phyloP scores from a whole-genome alignment of 257 asterid genomes.

The Henckelia pumila region DNA sequence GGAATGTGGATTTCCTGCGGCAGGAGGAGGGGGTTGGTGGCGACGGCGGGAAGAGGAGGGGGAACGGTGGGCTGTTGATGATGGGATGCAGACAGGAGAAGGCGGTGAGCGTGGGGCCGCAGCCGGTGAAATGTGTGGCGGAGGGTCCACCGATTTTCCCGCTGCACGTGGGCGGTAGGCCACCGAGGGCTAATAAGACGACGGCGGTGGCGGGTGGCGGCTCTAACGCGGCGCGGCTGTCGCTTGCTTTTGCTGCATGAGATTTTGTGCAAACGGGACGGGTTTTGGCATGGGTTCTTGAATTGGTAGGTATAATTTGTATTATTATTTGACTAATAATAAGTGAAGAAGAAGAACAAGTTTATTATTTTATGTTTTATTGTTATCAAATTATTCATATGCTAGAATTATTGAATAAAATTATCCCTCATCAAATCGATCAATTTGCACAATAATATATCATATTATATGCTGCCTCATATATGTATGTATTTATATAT shows the following conservation, averaged over 20 bases:
- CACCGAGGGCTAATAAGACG: constrained; percentile 53
- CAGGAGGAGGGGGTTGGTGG: constrained; percentile 10
- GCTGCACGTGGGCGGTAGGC: constrained; percentile 64
- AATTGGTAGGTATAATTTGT: too few species aligned
- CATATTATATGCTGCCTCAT: too few species aligned
- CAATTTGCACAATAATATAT: too few species aligned
- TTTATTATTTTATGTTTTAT: too few species aligned
- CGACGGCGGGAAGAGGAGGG: constrained; percentile 37
- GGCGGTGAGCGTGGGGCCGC: constrained; percentile 80
- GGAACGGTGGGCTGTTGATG: constrained; percentile 48
- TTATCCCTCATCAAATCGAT: too few species aligned
- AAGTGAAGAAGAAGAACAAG: too few species aligned
- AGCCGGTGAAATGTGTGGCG: constrained; percentile 47
- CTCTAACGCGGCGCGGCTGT: constrained; percentile 65
- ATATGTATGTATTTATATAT: too few species aligned
- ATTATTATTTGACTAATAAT: too few species aligned
- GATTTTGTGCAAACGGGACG: not conserved
- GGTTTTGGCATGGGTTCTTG: not conserved
- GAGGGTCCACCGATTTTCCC: constrained; percentile 34
- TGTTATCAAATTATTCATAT: not conserved
- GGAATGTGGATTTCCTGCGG: constrained; percentile 30
- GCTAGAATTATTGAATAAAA: not conserved
- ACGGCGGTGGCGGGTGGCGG: constrained; percentile 41
- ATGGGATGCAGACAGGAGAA: constrained; percentile 84
- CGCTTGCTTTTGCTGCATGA: constrained; percentile 79